Evolutionary conservation across 345 rosid genomes (phyloP).

Genomic region (Pugionium dolabratum): DNA sequence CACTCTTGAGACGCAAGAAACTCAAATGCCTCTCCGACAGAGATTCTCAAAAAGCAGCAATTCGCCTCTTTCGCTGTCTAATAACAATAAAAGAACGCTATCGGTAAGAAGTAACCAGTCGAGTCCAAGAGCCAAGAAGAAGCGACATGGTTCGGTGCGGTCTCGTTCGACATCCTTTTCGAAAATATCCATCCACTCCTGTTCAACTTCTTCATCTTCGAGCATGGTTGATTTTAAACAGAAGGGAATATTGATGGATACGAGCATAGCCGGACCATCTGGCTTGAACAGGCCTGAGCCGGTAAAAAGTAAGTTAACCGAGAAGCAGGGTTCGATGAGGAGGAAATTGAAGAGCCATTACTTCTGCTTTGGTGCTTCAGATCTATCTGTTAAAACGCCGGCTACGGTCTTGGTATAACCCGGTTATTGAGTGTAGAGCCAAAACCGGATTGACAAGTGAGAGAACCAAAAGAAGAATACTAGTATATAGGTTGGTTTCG

Average conservation of each 20-base stretch:
- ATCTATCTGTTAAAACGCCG: constrained; percentile 51
- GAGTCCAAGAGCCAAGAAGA: constrained; percentile 79
- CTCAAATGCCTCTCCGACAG: constrained; percentile 60
- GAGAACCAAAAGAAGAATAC: constrained; percentile 1
- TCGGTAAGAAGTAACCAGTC: constrained; percentile 78
- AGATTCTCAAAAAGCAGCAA: constrained; percentile 54
- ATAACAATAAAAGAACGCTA: constrained; percentile 58
- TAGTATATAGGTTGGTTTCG: neutral
- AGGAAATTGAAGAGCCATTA: constrained; percentile 58
- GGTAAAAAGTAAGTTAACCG: constrained; percentile 30
- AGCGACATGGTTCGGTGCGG: constrained; percentile 53
- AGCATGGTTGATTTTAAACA: constrained; percentile 57
- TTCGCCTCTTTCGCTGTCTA: constrained; percentile 47
- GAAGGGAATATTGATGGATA: constrained; percentile 53
- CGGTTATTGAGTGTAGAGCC: constrained; percentile 28
- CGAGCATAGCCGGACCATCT: constrained; percentile 56
- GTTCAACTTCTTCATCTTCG: constrained; percentile 48
- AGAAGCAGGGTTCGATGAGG: constrained; percentile 45
- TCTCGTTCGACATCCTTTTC: constrained; percentile 84
- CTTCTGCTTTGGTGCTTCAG: constrained; percentile 71
- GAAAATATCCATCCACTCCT: constrained; percentile 54
- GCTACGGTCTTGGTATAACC: constrained; percentile 46
- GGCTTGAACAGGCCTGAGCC: constrained; percentile 37
- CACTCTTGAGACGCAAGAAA: constrained; percentile 36
- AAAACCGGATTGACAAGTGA: constrained; percentile 9